Conservation (phyloP, 352 stramenopile species). For the Blastocystis sp. region DNA sequence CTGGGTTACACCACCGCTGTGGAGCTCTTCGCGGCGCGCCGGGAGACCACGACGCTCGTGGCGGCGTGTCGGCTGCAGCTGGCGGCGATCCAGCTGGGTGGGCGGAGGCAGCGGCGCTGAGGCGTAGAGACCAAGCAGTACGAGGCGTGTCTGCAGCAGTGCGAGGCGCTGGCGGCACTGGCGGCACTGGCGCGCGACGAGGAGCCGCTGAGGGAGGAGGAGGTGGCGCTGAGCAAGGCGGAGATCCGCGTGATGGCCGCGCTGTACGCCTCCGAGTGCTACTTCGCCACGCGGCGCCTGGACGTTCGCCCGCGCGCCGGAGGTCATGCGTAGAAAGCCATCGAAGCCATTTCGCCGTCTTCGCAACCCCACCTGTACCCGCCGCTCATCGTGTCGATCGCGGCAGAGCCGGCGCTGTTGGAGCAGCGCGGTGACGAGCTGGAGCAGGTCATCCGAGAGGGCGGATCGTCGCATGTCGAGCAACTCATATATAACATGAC, state of each 20-base stretch:
- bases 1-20: background rate
- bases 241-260: background rate
- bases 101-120: background rate
- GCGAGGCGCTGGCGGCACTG: background rate
- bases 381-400: background rate
- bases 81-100: background rate
- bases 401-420: background rate
- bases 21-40: background rate
- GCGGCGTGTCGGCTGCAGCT: background rate
- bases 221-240: background rate
- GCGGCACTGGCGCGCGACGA: background rate
- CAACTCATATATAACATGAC: constrained; percentile 33
- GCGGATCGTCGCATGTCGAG: background rate
- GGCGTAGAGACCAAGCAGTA: background rate
- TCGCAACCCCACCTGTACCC: background rate
- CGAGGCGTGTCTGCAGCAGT: background rate
- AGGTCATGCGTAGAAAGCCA: constrained; percentile 29
- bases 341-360: background rate
- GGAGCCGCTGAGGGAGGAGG: background rate
- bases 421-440: background rate
- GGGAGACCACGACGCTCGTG: background rate
- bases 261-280: constrained; percentile 25
- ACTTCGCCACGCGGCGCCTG: background rate
- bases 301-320: background rate
- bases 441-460: background rate